Evolutionary conservation across 1,284 basidiomycete species (phyloP), one percentile per base, ranked within the genome.

Genomic region (Ustilago cynodontis): DNA sequence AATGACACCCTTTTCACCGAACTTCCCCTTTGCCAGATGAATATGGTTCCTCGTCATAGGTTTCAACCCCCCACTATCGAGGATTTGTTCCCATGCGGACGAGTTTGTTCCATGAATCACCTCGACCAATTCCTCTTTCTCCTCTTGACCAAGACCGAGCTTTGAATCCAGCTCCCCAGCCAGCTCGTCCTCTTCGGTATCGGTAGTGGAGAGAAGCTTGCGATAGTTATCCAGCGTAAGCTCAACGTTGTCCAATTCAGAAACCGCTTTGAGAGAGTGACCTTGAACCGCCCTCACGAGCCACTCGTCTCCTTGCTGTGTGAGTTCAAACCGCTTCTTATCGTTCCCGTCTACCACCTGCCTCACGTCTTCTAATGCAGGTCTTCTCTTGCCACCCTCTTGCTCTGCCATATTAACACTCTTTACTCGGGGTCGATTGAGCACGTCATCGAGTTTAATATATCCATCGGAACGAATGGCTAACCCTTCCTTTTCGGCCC

Each of bases 31-130:
- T 0, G 94, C 94, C 13, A 95, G 89, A 84, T 96, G 94, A 55
- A 96, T 92, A 81, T 96, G 93, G 76, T 94, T 94, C 28, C 94
- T 89, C 16, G 86, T 89, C 94, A 95, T 95, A 71, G 89, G 91
- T n/a, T 91, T 93, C 16, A 96, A 87, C 0, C 94, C 94, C 78
- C 92, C 78, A 1, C 88, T 29, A 86, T 62, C 59, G 1, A 65
- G 53, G 50, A 86, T 86, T 28, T 39, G 9, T 3, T 74, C 61
- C 80, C 79, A 85, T 87, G 51, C 89, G 91, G 93, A 71, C 16
- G 68, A 54, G 16, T 62, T 73, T 2, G 84, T 86, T 20, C 84
- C 84, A 37, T 86, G 84, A 14, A 86, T 71, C 53, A 77, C 69
- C 24, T 70, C 29, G 11, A 70, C 64, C 18, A 2, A n/a, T 13